Conservation (phyloP, 2,329 filamentous ascomycete genomes). For the Ophiocordyceps camponoti-leonardi region DNA sequence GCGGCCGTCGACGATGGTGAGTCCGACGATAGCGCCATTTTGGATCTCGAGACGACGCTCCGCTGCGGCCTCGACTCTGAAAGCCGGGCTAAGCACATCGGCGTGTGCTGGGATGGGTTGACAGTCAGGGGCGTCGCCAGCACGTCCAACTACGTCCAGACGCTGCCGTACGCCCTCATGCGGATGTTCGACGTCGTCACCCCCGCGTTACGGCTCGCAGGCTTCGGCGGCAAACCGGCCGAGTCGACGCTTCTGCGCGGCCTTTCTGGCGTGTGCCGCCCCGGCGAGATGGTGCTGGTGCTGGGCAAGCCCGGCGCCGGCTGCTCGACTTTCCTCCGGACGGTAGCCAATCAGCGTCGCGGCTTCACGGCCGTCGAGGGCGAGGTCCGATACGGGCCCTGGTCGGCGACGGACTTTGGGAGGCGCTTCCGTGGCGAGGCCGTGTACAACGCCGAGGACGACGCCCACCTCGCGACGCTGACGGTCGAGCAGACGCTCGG, state of each 20-base stretch:
- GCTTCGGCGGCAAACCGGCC: slow-evolving; percentile 46
- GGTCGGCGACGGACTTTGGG: slow-evolving; percentile 48
- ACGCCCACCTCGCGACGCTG: slow-evolving; percentile 69
- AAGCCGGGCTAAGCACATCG: slow-evolving; percentile 65
- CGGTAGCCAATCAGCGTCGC: slow-evolving; percentile 47
- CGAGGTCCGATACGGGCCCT: slow-evolving; percentile 62
- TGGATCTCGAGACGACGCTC: slow-evolving; percentile 60
- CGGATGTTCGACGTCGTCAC: slow-evolving; percentile 60
- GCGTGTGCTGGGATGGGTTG: slow-evolving; percentile 62
- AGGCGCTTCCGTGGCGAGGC: slow-evolving; percentile 64
- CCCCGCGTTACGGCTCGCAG: slow-evolving; percentile 45
- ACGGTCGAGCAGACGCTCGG: slow-evolving; percentile 76
- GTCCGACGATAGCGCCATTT: slow-evolving; percentile 31
- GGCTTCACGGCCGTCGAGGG: slow-evolving; percentile 41
- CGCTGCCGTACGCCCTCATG: slow-evolving; percentile 62
- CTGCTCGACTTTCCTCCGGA: slow-evolving; percentile 53
- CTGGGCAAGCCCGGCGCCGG: slow-evolving; percentile 61
- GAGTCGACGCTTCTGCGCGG: slow-evolving; percentile 59
- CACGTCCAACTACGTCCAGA: slow-evolving; percentile 52
- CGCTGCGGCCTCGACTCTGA: slow-evolving; percentile 61
- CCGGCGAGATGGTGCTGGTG: slow-evolving; percentile 80
- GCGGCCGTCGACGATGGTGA: slow-evolving; percentile 17
- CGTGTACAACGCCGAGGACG: slow-evolving; percentile 66
- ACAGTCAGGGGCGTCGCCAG: slow-evolving; percentile 64
- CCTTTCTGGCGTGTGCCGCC: slow-evolving; percentile 54